Conservation (phyloP, 1,139 yeast species). For the Geotrichum klebahnii region DNA sequence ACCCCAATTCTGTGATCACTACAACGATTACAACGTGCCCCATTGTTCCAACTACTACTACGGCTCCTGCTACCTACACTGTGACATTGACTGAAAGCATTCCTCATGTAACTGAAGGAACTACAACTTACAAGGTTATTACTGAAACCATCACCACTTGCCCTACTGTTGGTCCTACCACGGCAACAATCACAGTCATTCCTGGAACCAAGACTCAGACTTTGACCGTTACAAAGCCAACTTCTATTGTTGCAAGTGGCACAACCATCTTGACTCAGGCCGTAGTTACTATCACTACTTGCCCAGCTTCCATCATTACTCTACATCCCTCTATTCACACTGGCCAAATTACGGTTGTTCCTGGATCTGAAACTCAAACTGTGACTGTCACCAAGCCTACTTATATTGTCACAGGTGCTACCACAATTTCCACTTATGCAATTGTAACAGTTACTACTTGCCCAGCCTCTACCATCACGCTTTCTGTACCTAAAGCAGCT, state of each 20-base stretch:
- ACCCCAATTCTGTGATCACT: too few relatives aligned
- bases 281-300: conserved; percentile 1
- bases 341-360: too few relatives aligned
- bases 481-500: conserved; percentile 9
- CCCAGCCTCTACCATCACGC: conserved; percentile 16
- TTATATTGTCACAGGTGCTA: conserved; percentile 12
- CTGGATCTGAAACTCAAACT: conserved; percentile 6
- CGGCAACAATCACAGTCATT: not conserved
- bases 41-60: conserved; percentile 1
- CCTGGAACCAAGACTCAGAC: conserved; percentile 4
- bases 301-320: not conserved
- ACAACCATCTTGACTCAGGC: not conserved
- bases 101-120: not conserved
- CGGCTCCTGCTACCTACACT: conserved; percentile 8
- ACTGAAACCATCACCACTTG: conserved; percentile 20
- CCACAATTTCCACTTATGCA: conserved; percentile 7
- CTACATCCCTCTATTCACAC: too few relatives aligned
- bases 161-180: conserved; percentile 8
- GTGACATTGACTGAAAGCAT: conserved; percentile 1
- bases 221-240: conserved; percentile 3
- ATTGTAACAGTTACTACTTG: conserved; percentile 15
- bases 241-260: conserved; percentile 1
- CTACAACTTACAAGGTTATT: not conserved
- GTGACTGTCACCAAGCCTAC: not conserved
- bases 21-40: too few relatives aligned